Conservation (phyloP, 1,284 basidiomycete genomes). For the Termitomyces sp. region DNA sequence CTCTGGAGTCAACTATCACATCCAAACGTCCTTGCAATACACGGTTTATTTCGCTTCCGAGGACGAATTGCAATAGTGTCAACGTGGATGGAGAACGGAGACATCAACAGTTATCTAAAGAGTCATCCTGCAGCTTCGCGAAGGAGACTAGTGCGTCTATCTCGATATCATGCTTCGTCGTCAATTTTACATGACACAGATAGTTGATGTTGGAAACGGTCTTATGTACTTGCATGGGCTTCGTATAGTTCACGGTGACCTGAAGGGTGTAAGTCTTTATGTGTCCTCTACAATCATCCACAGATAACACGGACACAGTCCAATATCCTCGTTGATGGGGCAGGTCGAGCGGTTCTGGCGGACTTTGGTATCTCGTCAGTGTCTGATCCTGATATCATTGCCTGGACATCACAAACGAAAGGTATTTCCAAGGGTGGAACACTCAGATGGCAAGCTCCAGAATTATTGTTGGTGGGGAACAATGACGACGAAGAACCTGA, state of each 20-base stretch:
- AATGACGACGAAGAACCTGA: constrained; percentile 10
- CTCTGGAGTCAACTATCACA: constrained; percentile 19
- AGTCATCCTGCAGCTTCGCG: not conserved
- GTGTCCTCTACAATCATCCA: not conserved
- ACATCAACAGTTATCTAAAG: constrained; percentile 16
- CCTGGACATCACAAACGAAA: constrained; percentile 2
- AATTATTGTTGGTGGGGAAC: not conserved
- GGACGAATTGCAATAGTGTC: constrained; percentile 14
- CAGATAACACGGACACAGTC: not conserved
- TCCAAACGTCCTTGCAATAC: constrained; percentile 21
- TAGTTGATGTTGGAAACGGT: constrained; percentile 20
- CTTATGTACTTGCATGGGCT: constrained; percentile 18
- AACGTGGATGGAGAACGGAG: constrained; percentile 21
- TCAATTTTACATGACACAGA: too few relatives aligned
- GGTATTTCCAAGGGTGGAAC: not conserved
- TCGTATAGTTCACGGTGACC: constrained; percentile 3
- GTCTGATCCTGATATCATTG: too few relatives aligned
- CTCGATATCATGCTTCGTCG: not conserved
- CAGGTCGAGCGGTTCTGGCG: constrained; percentile 16
- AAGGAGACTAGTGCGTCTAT: not conserved
- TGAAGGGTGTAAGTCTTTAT: constrained; percentile 19
- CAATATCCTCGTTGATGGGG: constrained; percentile 16
- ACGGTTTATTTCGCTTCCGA: constrained; percentile 17
- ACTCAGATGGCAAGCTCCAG: not conserved
- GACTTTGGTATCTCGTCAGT: constrained; percentile 18